phyloP scores from a whole-genome alignment of 805 yeast species.

The Ogataea neopini region DNA sequence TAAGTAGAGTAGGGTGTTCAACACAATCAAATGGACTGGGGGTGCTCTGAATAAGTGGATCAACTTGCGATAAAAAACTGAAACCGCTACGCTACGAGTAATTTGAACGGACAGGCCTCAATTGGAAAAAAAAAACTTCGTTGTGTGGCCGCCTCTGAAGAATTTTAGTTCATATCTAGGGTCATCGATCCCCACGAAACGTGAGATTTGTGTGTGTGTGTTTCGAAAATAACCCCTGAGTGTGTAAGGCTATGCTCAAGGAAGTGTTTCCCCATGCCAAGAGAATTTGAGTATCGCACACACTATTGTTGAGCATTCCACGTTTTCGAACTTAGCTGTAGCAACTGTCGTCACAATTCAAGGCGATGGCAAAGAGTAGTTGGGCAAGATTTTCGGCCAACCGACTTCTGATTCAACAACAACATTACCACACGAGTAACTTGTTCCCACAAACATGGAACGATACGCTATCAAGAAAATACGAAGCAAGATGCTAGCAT shows the following conservation, averaged over 20 bases:
- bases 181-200: no score
- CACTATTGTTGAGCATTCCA: neutral
- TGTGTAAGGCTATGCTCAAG: neutral
- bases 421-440: neutral
- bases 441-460: no score
- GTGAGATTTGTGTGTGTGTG: neutral
- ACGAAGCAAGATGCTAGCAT: no score
- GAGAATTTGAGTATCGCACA: neutral
- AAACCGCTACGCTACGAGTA: no score
- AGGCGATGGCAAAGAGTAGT: neutral
- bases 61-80: no score
- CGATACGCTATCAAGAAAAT: no score
- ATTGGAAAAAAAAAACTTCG: neutral
- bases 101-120: neutral
- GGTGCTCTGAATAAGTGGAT: no score
- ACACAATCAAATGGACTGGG: no score
- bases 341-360: neutral
- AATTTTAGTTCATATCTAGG: neutral
- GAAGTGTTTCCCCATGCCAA: neutral
- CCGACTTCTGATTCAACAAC: neutral
- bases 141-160: neutral
- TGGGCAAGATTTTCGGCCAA: neutral
- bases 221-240: neutral
- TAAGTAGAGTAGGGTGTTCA: no score
- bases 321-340: neutral